Evolutionary conservation across 78 protist species (phyloP), one percentile per base, ranked within the genome.

Genomic region (Planoprotostelium fungivorum): DNA sequence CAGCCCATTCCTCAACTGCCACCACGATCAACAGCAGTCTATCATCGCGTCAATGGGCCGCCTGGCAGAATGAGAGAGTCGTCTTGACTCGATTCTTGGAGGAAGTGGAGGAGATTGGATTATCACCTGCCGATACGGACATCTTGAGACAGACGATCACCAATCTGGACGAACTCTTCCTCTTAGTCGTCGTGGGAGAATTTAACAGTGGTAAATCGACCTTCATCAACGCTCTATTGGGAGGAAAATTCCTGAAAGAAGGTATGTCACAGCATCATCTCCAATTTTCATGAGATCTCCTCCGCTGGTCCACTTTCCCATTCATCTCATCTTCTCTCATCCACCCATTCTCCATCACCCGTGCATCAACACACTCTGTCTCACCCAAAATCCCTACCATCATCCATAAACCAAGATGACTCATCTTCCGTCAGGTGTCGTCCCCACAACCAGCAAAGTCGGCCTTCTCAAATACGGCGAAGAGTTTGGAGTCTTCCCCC

Each of bases 161-260:
- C 16, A 5, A 51, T 25, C 73, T 51, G 34, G 96, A 94, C 37
- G 39, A 84, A 29, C 73, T 91, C n/a, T 94, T 94, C 86, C 63
- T 94, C 38, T 90, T 94, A 89, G 94, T 92, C 0, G 91, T 94
- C 0, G 95, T 94, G 28, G 96, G 96, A 28, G 96, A 94, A 36
- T 94, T 94, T 38, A 94, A 94, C 63, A 90, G 95, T 87, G 96
- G 96, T 1, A 94, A 94, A 87, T 84, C 90, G 29, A 90, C 96
- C 39, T 94, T 94, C 88, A 63, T 94, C 28, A 94, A 94, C 83
- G 94, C 96, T 84, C 37, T 94, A 86, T 39, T 94, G 0, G 96
- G 96, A 28, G 63, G 91, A 31, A 29, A 38, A 9, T 94, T 83
- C 37, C 39, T 94, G 35, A 94, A 94, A 86, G 96, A 94, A 34